A percentile compares a stretch with the other conserved stretches of the same genome.
Evolutionary conservation across 495 filamentous ascomycete genomes (phyloP).

Genomic region (Geoglossum glabrum): DNA sequence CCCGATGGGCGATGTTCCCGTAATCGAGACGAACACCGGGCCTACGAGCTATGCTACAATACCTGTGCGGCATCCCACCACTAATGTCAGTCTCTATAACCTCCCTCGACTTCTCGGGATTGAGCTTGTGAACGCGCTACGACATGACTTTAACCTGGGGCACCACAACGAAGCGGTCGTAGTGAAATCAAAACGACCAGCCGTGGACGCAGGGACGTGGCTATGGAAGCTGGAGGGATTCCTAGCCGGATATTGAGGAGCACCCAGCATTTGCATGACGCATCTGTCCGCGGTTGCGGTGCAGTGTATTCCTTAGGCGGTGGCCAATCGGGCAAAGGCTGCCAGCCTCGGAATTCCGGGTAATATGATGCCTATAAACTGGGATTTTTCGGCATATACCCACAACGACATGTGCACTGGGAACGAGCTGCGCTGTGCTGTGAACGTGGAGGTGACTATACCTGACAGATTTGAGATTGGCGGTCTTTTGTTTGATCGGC

Average conservation of each 20-base stretch:
- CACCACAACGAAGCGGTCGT: background rate
- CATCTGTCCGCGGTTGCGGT: too few relatives aligned
- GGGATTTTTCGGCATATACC: too few relatives aligned
- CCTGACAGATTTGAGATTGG: too few relatives aligned
- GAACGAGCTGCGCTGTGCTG: too few relatives aligned
- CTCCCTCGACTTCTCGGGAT: slow-evolving; percentile 3
- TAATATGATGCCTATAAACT: too few relatives aligned
- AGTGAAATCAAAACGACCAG: background rate
- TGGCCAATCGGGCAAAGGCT: too few relatives aligned
- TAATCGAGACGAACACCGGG: background rate
- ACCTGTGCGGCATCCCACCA: background rate
- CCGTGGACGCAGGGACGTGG: background rate
- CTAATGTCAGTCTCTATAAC: slow-evolving; percentile 1
- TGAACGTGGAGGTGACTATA: too few relatives aligned
- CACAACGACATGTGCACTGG: too few relatives aligned
- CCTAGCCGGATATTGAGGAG: background rate
- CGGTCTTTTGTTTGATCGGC: too few relatives aligned
- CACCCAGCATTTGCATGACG: too few relatives aligned
- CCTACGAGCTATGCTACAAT: background rate
- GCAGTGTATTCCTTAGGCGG: too few relatives aligned
- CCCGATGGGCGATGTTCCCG: background rate
- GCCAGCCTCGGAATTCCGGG: too few relatives aligned
- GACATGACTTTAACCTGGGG: background rate
- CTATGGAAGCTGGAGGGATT: background rate
- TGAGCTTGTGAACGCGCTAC: background rate